Evolutionary conservation across 192 early-diverging fungal species (phyloP).

Genomic region (Spizellomyces punctatus): DNA sequence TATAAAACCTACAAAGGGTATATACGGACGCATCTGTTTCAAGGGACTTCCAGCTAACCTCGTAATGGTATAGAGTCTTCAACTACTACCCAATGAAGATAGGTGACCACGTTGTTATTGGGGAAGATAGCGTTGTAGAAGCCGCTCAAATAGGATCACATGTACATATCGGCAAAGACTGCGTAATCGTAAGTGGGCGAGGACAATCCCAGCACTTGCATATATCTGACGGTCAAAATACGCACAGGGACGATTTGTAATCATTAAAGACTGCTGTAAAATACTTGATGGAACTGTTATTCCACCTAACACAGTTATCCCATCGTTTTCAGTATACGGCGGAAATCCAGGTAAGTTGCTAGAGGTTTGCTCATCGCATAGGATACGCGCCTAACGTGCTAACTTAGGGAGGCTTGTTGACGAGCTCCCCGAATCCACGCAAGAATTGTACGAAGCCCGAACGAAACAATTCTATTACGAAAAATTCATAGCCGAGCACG

Average conservation of each 20-base stretch:
- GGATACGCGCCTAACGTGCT: neutral
- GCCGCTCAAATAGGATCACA: conserved; percentile 89
- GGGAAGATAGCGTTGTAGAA: conserved; percentile 85
- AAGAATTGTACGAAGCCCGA: conserved; percentile 74
- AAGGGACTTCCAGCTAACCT: neutral
- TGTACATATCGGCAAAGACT: conserved; percentile 91
- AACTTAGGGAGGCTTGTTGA: conserved; percentile 62
- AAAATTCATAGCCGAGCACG: conserved; percentile 17
- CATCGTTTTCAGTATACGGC: conserved; percentile 88
- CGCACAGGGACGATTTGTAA: conserved; percentile 81
- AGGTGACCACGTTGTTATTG: conserved; percentile 89
- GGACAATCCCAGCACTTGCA: neutral
- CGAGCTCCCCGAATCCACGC: conserved; percentile 85
- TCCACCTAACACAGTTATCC: conserved; percentile 87
- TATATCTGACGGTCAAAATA: neutral
- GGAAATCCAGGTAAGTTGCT: conserved; percentile 72
- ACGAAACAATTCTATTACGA: conserved; percentile 46
- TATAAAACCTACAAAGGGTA: conserved; percentile 93
- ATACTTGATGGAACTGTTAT: conserved; percentile 92
- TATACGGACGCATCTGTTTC: neutral
- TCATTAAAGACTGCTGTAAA: conserved; percentile 91
- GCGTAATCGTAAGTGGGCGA: conserved; percentile 79
- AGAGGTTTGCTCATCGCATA: neutral
- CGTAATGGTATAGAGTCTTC: conserved; percentile 64
- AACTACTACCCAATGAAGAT: conserved; percentile 98